phyloP scores from a whole-genome alignment of 768 basidiomycete genomes.

The Tulasnella calospora region DNA sequence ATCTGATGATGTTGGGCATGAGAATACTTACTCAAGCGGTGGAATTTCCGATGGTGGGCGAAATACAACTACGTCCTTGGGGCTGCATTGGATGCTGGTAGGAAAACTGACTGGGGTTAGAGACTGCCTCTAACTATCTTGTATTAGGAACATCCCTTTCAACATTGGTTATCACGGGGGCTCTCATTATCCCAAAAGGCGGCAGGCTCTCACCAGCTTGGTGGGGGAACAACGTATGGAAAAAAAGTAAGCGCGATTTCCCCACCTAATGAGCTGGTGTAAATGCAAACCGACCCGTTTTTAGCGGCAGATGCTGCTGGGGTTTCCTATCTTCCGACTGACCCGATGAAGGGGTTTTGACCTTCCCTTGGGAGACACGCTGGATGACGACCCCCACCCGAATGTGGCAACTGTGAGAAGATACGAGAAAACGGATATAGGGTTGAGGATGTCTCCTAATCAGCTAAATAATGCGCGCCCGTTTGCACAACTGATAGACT shows the following conservation, averaged over 20 bases:
- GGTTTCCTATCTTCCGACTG: background rate
- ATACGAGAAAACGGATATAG: too few relatives aligned
- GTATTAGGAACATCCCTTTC: conserved; percentile 37
- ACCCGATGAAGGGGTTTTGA: background rate
- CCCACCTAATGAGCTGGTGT: background rate
- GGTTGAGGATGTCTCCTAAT: too few relatives aligned
- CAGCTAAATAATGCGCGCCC: too few relatives aligned
- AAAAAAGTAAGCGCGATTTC: conserved; percentile 7
- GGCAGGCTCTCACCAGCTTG: conserved; percentile 36
- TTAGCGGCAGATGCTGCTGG: background rate
- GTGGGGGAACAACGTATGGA: conserved; percentile 38
- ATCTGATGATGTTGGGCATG: conserved; percentile 7
- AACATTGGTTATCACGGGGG: conserved; percentile 42
- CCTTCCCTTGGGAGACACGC: background rate
- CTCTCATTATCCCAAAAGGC: conserved; percentile 38
- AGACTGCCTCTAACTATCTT: background rate
- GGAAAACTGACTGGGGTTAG: conserved; percentile 29
- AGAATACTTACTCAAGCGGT: conserved; percentile 33
- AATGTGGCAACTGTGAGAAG: background rate
- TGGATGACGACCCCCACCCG: background rate
- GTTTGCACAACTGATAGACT: background rate
- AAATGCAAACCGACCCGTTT: background rate
- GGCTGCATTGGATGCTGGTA: conserved; percentile 34
- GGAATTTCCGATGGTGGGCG: conserved; percentile 33
- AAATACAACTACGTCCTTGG: conserved; percentile 35